These are phyloP conservation scores for Hippophae rhamnoides DNA, from an alignment of 306 rosid species.

Conservation along the genomic window DNA sequence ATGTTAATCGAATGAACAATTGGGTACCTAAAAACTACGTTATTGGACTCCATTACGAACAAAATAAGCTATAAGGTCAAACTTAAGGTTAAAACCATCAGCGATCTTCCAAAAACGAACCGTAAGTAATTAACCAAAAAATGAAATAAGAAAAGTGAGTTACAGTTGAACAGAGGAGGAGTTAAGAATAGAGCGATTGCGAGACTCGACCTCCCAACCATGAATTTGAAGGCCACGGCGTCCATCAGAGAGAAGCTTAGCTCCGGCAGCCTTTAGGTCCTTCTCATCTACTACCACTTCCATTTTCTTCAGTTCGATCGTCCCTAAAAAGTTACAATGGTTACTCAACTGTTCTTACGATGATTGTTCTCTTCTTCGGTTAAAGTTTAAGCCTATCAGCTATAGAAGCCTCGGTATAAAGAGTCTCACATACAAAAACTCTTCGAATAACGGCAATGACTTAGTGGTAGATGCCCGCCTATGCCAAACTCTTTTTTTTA, in stretches of 20 bases:
- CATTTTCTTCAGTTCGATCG: constrained; percentile 21
- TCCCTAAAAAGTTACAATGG: too few relatives aligned
- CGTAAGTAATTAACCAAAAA: not conserved
- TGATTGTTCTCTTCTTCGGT: too few relatives aligned
- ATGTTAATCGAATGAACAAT: too few relatives aligned
- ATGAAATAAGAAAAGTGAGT: not conserved
- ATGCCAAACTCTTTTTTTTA: too few relatives aligned
- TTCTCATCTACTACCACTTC: constrained; percentile 62
- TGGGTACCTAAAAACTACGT: too few relatives aligned
- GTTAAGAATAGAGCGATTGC: constrained; percentile 54
- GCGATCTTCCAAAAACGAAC: not conserved
- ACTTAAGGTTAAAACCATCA: not conserved
- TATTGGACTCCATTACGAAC: not conserved
- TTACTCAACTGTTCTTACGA: too few relatives aligned
- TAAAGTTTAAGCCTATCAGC: too few relatives aligned
- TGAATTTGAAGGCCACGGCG: constrained; percentile 63
- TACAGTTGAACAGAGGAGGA: constrained; percentile 52
- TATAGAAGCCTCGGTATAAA: too few relatives aligned
- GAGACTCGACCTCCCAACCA: constrained; percentile 85
- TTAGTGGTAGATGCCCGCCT: too few relatives aligned
- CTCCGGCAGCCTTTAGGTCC: constrained; percentile 80
- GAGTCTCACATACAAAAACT: too few relatives aligned
- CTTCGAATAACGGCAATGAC: too few relatives aligned
- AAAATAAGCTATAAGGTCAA: not conserved
- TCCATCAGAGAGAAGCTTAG: constrained; percentile 49